phyloP scores from a whole-genome alignment of 306 rosid species.

The Glycine tomentella region DNA sequence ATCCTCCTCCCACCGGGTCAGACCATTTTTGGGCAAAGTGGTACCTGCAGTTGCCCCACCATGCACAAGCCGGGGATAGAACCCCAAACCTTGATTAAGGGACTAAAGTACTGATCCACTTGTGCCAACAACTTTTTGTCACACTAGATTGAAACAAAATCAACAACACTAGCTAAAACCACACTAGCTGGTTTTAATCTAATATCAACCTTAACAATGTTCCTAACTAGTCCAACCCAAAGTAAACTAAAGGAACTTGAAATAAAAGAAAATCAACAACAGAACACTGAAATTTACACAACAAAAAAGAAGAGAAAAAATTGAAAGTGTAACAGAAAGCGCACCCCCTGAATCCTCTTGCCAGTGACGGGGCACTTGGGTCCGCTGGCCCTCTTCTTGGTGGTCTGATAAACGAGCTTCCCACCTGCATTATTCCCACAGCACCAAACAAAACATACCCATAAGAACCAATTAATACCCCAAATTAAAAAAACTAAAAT shows the following conservation, averaged over 20 bases:
- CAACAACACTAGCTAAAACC: too few relatives aligned
- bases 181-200: not conserved
- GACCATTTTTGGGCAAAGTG: too few relatives aligned
- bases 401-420: conserved; percentile 73
- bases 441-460: not conserved
- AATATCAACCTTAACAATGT: not conserved
- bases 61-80: too few relatives aligned
- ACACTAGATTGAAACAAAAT: too few relatives aligned
- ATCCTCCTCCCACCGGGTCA: too few relatives aligned
- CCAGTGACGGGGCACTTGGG: conserved; percentile 86
- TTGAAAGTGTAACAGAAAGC: not conserved
- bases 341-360: conserved; percentile 84
- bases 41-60: too few relatives aligned
- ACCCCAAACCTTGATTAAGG: too few relatives aligned
- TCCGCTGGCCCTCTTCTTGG: conserved; percentile 83
- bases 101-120: too few relatives aligned
- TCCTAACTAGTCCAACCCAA: not conserved
- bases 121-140: too few relatives aligned
- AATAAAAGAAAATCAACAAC: not conserved
- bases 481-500: too few relatives aligned
- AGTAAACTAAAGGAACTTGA: not conserved
- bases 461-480: too few relatives aligned
- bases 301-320: not conserved
- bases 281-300: not conserved
- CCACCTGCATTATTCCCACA: conserved; percentile 58